Conservation (phyloP, 176 grass and related monocot genomes). For the Eleusine indica region DNA sequence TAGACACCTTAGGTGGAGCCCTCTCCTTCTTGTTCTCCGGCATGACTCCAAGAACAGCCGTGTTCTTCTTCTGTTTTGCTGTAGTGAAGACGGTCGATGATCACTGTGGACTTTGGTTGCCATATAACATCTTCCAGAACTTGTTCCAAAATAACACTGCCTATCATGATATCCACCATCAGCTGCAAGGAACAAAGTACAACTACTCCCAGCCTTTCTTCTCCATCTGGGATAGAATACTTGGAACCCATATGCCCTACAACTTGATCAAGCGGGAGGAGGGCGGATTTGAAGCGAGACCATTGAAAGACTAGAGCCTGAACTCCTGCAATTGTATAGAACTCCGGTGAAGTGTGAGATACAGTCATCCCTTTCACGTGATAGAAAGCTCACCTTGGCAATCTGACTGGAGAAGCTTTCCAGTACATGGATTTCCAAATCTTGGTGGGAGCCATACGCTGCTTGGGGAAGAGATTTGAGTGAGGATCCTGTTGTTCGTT, state of each 20-base stretch:
- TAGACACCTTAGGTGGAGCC: conserved; percentile 85
- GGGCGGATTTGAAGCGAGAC: conserved; percentile 78
- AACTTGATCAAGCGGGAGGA: conserved; percentile 57
- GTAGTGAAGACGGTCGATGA: conserved; percentile 72
- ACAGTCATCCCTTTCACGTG: conserved; percentile 18
- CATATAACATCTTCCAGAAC: conserved; percentile 72
- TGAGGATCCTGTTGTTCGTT: conserved; percentile 7
- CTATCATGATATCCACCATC: conserved; percentile 91
- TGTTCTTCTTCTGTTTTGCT: conserved; percentile 89
- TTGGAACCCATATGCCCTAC: conserved; percentile 81
- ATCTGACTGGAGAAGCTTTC: conserved; percentile 34
- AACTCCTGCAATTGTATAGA: conserved; percentile 38
- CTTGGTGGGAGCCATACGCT: conserved; percentile 2
- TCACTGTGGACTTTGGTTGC: conserved; percentile 86
- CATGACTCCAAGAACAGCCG: conserved; percentile 73
- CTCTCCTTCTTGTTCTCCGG: conserved; percentile 81
- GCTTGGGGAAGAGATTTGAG: not conserved
- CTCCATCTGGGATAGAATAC: conserved; percentile 72
- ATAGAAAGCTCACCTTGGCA: conserved; percentile 14
- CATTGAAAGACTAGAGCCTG: conserved; percentile 49
- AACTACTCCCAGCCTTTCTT: conserved; percentile 95
- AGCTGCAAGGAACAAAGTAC: conserved; percentile 82
- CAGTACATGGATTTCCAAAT: not conserved
- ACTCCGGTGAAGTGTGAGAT: conserved; percentile 7
- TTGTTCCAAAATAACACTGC: conserved; percentile 87